phyloP scores from a whole-genome alignment of 2,329 filamentous ascomycete genomes.

The Gremmenia infestans region DNA sequence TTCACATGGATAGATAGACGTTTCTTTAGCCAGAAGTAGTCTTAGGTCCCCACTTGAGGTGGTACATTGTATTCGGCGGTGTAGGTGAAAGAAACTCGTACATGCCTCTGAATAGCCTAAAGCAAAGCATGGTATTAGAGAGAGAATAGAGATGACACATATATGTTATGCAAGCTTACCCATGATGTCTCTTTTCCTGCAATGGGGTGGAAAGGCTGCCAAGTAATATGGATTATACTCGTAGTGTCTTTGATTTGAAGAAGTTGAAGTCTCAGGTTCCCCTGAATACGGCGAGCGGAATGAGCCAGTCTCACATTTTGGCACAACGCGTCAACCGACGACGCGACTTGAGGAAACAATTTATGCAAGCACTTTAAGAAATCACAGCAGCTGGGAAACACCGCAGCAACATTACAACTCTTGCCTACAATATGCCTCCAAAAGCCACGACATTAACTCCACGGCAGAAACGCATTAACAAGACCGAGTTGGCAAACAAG shows the following conservation, averaged over 20 bases:
- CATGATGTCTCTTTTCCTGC: background rate
- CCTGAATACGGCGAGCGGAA: background rate
- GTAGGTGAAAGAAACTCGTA: background rate
- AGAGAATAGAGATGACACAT: background rate
- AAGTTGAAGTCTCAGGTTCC: background rate
- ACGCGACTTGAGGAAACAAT: background rate
- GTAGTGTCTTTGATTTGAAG: background rate
- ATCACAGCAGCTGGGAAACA: background rate
- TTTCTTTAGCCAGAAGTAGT: too few species aligned
- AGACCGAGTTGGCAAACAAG: slow-evolving; percentile 37
- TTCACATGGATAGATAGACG: too few species aligned
- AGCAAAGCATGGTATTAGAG: background rate
- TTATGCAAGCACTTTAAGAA: background rate
- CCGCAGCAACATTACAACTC: background rate
- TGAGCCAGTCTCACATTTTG: background rate
- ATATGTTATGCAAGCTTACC: background rate
- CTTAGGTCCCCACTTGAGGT: too few species aligned
- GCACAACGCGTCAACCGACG: background rate
- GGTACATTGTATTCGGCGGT: background rate
- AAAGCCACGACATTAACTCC: slow-evolving; percentile 9
- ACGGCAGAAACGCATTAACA: slow-evolving; percentile 20
- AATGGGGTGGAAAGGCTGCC: too few species aligned
- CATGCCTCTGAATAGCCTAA: background rate
- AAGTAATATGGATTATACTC: background rate
- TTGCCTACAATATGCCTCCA: slow-evolving; percentile 25